Percentiles rank a stretch among this genome's conserved stretches.
Evolutionary conservation across 495 filamentous ascomycete species (phyloP).

Genomic region (Thozetella sp.): DNA sequence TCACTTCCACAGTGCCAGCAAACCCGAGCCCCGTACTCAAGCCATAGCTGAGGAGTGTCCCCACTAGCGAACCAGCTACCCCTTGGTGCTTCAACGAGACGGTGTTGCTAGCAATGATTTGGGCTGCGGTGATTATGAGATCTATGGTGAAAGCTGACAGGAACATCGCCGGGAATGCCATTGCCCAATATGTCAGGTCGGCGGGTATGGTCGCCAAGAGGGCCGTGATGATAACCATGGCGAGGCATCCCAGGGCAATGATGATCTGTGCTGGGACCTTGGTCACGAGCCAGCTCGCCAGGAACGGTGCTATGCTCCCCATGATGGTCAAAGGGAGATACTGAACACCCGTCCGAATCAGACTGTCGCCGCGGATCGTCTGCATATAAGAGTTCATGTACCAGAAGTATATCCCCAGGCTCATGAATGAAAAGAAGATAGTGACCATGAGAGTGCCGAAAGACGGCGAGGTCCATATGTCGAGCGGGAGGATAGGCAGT

Average conservation of each 20-base stretch:
- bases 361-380: conserved; percentile 42
- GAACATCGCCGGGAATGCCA: conserved; percentile 50
- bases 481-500: conserved; percentile 49
- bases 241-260: conserved; percentile 41
- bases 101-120: conserved; percentile 57
- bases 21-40: conserved; percentile 51
- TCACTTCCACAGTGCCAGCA: conserved; percentile 47
- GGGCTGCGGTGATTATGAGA: conserved; percentile 48
- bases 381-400: conserved; percentile 38
- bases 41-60: conserved; percentile 49
- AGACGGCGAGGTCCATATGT: conserved; percentile 51
- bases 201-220: conserved; percentile 49
- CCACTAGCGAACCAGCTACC: conserved; percentile 49
- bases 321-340: conserved; percentile 45
- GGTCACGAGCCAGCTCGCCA: conserved; percentile 51
- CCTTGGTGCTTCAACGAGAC: conserved; percentile 52
- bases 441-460: conserved; percentile 49
- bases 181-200: conserved; percentile 52
- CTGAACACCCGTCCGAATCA: conserved; percentile 42
- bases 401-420: conserved; percentile 49
- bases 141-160: conserved; percentile 50
- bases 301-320: conserved; percentile 33
- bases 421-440: conserved; percentile 53
- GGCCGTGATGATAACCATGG: conserved; percentile 36
- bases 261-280: conserved; percentile 47